Conservation (phyloP, 2,329 filamentous ascomycete genomes). For the Sclerotinia borealis region DNA sequence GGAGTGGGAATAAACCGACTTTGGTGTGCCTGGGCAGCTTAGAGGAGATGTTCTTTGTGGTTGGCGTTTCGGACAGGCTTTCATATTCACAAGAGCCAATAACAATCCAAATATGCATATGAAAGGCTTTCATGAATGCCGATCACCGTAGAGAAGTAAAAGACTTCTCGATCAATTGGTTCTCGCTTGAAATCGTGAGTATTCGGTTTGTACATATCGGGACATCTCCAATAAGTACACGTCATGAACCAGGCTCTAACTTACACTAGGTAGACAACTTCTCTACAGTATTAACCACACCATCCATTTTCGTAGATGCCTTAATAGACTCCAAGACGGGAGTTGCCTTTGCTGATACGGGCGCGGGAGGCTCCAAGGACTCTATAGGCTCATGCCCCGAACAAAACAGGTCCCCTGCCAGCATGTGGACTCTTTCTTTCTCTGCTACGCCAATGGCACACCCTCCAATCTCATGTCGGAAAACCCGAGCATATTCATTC, state of each 20-base stretch:
- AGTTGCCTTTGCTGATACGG: not conserved
- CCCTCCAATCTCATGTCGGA: slow-evolving; percentile 60
- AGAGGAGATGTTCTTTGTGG: not conserved
- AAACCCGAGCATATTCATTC: slow-evolving; percentile 48
- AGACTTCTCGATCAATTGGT: not conserved
- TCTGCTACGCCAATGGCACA: slow-evolving; percentile 39
- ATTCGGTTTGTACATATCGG: not conserved
- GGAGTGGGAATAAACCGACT: not conserved
- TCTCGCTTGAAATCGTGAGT: not conserved
- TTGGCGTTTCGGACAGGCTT: not conserved
- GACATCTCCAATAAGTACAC: not conserved
- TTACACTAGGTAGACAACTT: not conserved
- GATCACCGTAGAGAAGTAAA: not conserved
- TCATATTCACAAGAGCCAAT: not conserved
- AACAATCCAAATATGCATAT: not conserved
- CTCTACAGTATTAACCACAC: not conserved
- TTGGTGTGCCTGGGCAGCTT: slow-evolving; percentile 2
- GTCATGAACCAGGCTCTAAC: not conserved
- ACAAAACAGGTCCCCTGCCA: slow-evolving; percentile 28
- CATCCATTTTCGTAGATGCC: not conserved
- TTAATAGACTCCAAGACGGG: not conserved
- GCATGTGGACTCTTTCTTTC: slow-evolving; percentile 17
- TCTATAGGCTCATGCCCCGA: slow-evolving; percentile 18
- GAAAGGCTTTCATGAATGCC: not conserved
- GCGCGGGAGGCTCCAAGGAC: not conserved